Conservation (phyloP, 176 grass and related monocot species). For the Dactylis glomerata region DNA sequence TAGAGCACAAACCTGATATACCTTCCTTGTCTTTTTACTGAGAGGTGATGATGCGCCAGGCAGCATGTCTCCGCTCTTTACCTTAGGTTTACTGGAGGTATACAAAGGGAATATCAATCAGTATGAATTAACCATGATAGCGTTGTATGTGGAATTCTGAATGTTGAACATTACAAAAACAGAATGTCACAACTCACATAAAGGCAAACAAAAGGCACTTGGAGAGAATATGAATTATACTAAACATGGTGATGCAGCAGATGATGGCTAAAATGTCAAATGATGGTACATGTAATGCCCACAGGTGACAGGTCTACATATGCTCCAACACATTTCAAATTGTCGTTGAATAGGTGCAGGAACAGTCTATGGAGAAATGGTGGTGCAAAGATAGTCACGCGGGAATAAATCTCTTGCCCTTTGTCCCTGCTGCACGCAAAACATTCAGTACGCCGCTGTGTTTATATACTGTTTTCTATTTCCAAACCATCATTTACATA, state of each 20-base stretch:
- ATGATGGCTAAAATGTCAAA: neutral
- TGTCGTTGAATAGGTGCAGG: neutral
- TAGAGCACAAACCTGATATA: neutral
- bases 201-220: neutral
- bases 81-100: neutral
- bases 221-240: no score
- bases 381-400: neutral
- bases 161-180: neutral
- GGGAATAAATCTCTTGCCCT: neutral
- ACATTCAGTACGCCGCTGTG: neutral
- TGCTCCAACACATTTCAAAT: neutral
- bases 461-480: neutral
- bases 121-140: no score
- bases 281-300: neutral
- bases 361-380: neutral
- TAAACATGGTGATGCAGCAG: neutral
- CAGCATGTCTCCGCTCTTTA: neutral
- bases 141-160: no score
- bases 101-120: no score
- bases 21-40: neutral
- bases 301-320: neutral
- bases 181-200: neutral
- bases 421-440: neutral
- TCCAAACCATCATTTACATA: neutral
- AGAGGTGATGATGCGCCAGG: neutral